phyloP scores from a whole-genome alignment of 176 grass and related monocot species.

The Microstegium vimineum region DNA sequence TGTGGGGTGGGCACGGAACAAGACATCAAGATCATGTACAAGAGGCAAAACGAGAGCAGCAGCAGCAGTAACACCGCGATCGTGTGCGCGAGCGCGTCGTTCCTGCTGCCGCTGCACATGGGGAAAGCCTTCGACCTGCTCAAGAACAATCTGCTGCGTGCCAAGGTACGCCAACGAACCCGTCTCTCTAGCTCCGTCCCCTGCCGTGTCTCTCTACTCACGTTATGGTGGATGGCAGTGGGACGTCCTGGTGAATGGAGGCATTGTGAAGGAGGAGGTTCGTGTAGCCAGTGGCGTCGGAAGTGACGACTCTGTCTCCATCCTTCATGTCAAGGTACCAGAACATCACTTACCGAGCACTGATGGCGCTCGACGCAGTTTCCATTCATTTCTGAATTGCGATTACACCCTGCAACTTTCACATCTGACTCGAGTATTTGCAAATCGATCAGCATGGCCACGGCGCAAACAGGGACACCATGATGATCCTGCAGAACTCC shows the following conservation, averaged over 20 bases:
- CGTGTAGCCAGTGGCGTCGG: conserved; percentile 23
- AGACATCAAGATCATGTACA: conserved; percentile 41
- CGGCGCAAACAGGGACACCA: background rate
- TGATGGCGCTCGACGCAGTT: no score
- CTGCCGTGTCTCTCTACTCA: background rate
- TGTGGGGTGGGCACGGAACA: conserved; percentile 29
- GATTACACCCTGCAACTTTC: background rate
- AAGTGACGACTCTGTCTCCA: conserved; percentile 41
- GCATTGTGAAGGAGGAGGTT: conserved; percentile 39
- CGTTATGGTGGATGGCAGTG: conserved; percentile 40
- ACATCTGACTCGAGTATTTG: background rate
- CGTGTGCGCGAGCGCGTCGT: conserved; percentile 40
- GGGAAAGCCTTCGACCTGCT: conserved; percentile 45
- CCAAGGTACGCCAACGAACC: conserved; percentile 14
- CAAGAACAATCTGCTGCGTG: conserved; percentile 22
- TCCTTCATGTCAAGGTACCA: conserved; percentile 46
- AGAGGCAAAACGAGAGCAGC: background rate
- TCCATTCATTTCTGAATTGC: background rate
- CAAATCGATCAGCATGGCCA: background rate
- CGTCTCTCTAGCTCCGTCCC: background rate
- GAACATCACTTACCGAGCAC: background rate
- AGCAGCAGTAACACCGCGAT: conserved; percentile 12
- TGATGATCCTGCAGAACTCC: conserved; percentile 67
- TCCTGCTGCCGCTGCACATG: conserved; percentile 33
- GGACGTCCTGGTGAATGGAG: conserved; percentile 46